A percentile compares a stretch with the other conserved stretches of the same genome.
phyloP scores from a whole-genome alignment of 169 alveolate species.

The Plasmodium sp. region DNA sequence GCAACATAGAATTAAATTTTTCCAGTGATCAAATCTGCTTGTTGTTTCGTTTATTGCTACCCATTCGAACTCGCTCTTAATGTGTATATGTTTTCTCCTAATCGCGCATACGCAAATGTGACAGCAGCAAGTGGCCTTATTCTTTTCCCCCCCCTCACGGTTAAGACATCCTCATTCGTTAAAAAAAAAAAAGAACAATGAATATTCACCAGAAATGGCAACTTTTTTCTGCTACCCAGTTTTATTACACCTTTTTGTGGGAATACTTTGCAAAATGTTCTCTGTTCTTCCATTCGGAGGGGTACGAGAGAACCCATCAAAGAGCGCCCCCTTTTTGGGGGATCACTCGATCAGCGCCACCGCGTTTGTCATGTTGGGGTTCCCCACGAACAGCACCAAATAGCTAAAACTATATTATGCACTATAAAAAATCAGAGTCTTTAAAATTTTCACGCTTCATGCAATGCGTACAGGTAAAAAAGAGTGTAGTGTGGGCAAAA shows the following conservation, averaged over 20 bases:
- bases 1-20: background rate
- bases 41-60: background rate
- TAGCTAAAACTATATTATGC: background rate
- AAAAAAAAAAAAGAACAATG: background rate
- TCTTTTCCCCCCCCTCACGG: background rate
- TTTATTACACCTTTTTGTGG: background rate
- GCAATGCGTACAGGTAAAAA: background rate
- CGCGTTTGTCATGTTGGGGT: background rate
- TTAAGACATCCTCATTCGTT: background rate
- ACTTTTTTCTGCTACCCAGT: background rate
- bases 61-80: background rate
- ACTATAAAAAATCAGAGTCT: background rate
- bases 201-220: background rate
- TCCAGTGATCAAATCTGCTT: background rate
- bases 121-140: background rate
- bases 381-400: background rate
- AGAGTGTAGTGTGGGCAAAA: background rate
- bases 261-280: background rate
- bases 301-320: background rate
- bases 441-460: background rate
- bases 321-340: background rate
- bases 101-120: background rate
- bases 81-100: background rate
- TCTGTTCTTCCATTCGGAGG: background rate
- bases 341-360: background rate